Percentiles rank a stretch among this genome's conserved stretches.
Evolutionary conservation across 1,284 basidiomycete species (phyloP).

Genomic region (Tilletia walkeri): DNA sequence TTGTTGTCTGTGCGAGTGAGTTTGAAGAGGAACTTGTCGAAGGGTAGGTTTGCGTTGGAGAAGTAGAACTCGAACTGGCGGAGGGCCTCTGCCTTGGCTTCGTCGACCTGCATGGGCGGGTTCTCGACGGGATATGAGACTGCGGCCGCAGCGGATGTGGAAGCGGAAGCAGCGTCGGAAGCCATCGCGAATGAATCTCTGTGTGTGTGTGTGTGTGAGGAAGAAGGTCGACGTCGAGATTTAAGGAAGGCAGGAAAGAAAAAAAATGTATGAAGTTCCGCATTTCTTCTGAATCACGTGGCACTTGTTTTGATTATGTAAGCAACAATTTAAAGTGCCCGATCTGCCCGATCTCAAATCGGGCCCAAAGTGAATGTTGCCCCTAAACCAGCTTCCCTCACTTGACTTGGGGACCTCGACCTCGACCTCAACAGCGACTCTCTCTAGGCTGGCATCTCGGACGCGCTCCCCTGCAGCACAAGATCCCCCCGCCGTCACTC

Average conservation of each 20-base stretch:
- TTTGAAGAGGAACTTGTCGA: conserved; percentile 89
- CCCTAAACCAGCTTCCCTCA: no score
- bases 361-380: no score
- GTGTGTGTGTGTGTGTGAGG: background rate
- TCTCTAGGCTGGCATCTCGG: no score
- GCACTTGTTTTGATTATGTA: no score
- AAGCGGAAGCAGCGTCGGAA: conserved; percentile 7
- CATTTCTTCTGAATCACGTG: background rate
- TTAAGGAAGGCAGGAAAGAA: no score
- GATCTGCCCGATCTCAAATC: no score
- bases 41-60: conserved; percentile 80
- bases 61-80: conserved; percentile 73
- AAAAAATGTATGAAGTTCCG: no score
- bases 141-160: background rate
- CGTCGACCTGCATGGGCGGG: conserved; percentile 32
- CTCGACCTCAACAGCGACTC: no score
- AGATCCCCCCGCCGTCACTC: no score
- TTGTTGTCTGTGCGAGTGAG: conserved; percentile 50
- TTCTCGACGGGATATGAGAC: conserved; percentile 10
- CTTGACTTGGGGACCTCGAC: no score
- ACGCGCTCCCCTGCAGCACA: no score
- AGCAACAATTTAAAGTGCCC: no score
- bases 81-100: conserved; percentile 40
- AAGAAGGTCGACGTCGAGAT: background rate
- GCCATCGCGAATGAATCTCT: background rate